Percentiles rank a stretch among this genome's conserved stretches.
Conservation (phyloP, 2,329 filamentous ascomycete species). For the Pseudogymnoascus sp. region DNA sequence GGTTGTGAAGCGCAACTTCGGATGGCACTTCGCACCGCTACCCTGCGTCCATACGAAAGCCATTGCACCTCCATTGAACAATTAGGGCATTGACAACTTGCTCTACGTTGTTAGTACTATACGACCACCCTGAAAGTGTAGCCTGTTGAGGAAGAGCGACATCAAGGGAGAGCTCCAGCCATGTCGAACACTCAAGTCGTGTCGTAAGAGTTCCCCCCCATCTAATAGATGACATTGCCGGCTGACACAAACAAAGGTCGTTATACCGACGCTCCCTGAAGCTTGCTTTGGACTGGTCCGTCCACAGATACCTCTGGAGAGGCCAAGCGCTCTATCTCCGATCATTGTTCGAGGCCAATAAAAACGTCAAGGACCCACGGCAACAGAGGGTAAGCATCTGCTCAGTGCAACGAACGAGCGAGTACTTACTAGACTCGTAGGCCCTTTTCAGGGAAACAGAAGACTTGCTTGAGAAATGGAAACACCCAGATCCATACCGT, state of each 20-base stretch:
- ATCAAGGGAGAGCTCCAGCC: slow-evolving; percentile 6
- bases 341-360: slow-evolving; percentile 90
- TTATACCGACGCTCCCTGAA: slow-evolving; percentile 92
- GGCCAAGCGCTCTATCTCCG: slow-evolving; percentile 95
- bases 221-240: neutral
- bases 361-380: slow-evolving; percentile 72
- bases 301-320: slow-evolving; percentile 87
- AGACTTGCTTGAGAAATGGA: slow-evolving; percentile 83
- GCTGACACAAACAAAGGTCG: slow-evolving; percentile 39
- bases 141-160: slow-evolving; percentile 3
- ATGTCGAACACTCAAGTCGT: slow-evolving; percentile 32
- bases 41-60: neutral
- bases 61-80: slow-evolving; percentile 6
- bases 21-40: neutral
- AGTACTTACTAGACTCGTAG: slow-evolving; percentile 39
- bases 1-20: slow-evolving; percentile 1
- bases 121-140: neutral
- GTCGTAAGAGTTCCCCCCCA: slow-evolving; percentile 21
- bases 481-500: slow-evolving; percentile 90
- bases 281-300: slow-evolving; percentile 89
- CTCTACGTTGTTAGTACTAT: neutral
- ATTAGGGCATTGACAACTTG: neutral
- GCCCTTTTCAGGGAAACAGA: slow-evolving; percentile 81
- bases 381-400: slow-evolving; percentile 65
- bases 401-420: slow-evolving; percentile 2